Evolutionary conservation across 176 grass and related monocot genomes (phyloP).

Genomic region (Oryza meridionalis): DNA sequence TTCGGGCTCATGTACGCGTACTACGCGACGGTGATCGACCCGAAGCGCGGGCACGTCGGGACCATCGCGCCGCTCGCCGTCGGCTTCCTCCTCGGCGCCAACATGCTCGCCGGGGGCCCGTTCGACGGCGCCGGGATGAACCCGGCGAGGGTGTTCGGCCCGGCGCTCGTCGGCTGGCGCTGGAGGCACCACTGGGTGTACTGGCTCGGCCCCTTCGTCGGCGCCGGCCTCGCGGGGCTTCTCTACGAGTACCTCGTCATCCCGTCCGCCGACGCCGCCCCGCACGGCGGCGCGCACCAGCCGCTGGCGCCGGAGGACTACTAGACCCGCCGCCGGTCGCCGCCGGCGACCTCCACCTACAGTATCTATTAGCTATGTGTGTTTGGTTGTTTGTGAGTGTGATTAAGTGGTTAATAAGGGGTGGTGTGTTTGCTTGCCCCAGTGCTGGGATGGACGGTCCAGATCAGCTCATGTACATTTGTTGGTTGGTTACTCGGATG

Average conservation of each 20-base stretch:
- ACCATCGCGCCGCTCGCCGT: slow-evolving; percentile 84
- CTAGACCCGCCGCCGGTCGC: slow-evolving; percentile 34
- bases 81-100: slow-evolving; percentile 82
- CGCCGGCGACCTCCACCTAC: not conserved
- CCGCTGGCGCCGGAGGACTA: slow-evolving; percentile 92
- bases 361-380: not conserved
- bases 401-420: slow-evolving; percentile 46
- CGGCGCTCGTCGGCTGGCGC: slow-evolving; percentile 77
- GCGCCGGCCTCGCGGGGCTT: slow-evolving; percentile 66
- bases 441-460: not conserved
- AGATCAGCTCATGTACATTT: slow-evolving; percentile 18
- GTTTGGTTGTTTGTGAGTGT: not conserved
- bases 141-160: slow-evolving; percentile 79
- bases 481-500: not conserved
- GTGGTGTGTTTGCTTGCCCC: slow-evolving; percentile 12
- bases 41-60: slow-evolving; percentile 69
- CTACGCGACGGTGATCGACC: slow-evolving; percentile 86
- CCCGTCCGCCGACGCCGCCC: slow-evolving; percentile 34
- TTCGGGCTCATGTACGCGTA: slow-evolving; percentile 90
- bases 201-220: slow-evolving; percentile 84
- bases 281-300: slow-evolving; percentile 62
- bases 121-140: slow-evolving; percentile 98
- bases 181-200: slow-evolving; percentile 96
- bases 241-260: slow-evolving; percentile 87
- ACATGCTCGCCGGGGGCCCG: slow-evolving; percentile 75